phyloP scores from a whole-genome alignment of 2,329 filamentous ascomycete genomes.

The Pyrenochaeta sp. region DNA sequence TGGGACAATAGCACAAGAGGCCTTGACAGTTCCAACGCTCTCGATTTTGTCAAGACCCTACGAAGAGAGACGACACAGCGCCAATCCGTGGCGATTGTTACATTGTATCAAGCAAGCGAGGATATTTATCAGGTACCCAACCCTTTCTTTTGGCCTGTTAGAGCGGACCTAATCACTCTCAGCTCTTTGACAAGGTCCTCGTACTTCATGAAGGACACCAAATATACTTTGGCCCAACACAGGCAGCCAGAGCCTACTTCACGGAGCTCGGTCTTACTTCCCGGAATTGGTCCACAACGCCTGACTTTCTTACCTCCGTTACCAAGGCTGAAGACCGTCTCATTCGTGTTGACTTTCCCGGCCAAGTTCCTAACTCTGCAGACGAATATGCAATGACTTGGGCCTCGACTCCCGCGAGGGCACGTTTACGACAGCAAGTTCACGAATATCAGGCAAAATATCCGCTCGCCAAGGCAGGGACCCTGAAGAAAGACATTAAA shows the following conservation, averaged over 20 bases:
- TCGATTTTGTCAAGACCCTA: constrained; percentile 62
- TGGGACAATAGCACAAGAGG: constrained; percentile 50
- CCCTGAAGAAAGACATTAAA: neutral
- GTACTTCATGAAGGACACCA: constrained; percentile 76
- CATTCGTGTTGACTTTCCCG: constrained; percentile 62
- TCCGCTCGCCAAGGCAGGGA: neutral
- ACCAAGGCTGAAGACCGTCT: constrained; percentile 52
- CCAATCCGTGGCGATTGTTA: constrained; percentile 58
- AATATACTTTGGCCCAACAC: constrained; percentile 64
- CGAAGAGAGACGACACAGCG: constrained; percentile 56
- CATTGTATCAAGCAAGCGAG: constrained; percentile 57
- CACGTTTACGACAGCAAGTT: neutral
- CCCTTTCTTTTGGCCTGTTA: too few relatives aligned
- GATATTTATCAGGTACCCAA: constrained; percentile 6
- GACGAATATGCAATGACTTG: constrained; percentile 65
- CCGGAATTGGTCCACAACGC: constrained; percentile 57
- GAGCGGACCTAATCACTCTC: neutral
- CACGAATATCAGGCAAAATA: neutral
- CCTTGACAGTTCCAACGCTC: constrained; percentile 47
- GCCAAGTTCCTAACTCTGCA: constrained; percentile 65
- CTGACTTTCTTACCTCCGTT: constrained; percentile 76
- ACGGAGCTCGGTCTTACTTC: constrained; percentile 64
- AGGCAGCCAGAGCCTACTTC: constrained; percentile 67
- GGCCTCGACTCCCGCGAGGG: neutral
- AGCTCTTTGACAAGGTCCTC: constrained; percentile 71